Conservation (phyloP, 352 stramenopile species). For the Nothophytophthora sp. region DNA sequence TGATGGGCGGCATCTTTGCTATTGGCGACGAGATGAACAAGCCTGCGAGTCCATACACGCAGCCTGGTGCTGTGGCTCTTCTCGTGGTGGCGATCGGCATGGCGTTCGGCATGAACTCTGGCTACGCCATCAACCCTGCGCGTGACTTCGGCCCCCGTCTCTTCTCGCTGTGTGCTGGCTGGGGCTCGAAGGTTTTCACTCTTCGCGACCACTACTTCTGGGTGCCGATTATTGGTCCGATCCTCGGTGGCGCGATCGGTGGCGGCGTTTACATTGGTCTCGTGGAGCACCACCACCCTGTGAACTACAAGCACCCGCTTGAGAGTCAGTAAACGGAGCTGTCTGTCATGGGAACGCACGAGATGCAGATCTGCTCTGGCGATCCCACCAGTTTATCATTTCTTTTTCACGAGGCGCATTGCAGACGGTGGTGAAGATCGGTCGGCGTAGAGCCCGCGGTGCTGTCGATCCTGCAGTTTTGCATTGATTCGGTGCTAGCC, state of each 20-base stretch:
- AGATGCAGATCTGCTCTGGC: no score
- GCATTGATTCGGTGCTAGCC: no score
- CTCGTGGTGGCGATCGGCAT: conserved; percentile 59
- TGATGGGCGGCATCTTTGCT: conserved; percentile 47
- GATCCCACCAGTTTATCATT: no score
- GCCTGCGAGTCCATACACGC: conserved; percentile 34
- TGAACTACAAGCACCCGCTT: conserved; percentile 17
- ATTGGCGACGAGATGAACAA: conserved; percentile 52
- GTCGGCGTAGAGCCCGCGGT: no score
- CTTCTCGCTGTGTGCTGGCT: conserved; percentile 35
- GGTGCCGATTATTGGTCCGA: conserved; percentile 43
- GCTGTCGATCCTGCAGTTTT: no score
- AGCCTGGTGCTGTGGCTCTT: conserved; percentile 40
- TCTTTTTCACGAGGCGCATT: no score
- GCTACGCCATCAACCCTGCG: conserved; percentile 63
- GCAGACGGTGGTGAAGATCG: no score
- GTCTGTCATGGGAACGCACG: no score
- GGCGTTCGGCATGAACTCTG: conserved; percentile 65
- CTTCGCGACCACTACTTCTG: conserved; percentile 50
- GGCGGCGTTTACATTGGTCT: conserved; percentile 23
- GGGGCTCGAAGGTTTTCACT: conserved; percentile 36
- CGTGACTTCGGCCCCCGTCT: conserved; percentile 45
- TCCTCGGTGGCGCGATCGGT: conserved; percentile 31
- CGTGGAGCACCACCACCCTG: conserved; percentile 31
- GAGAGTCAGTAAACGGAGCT: neutral